phyloP scores from a whole-genome alignment of 2,329 filamentous ascomycete species.

The Chaetomium sp. region DNA sequence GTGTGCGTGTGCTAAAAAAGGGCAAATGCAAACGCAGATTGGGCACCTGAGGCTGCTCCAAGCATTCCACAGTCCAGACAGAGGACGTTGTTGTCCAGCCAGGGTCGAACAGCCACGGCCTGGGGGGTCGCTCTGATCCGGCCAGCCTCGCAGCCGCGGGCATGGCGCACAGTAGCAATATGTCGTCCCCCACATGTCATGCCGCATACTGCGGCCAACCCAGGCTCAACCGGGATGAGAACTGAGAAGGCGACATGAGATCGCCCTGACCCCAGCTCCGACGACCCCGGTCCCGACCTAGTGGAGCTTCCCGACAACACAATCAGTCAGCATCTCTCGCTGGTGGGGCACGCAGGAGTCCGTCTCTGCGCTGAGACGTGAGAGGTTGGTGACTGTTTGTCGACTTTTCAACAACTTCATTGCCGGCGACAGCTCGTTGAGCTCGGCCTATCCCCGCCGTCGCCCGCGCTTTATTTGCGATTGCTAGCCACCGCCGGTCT shows the following conservation, averaged over 20 bases:
- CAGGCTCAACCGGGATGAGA: slow-evolving; percentile 19
- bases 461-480: slow-evolving; percentile 9
- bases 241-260: slow-evolving; percentile 25
- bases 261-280: slow-evolving; percentile 11
- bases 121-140: slow-evolving; percentile 8
- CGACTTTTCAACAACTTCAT: slow-evolving; percentile 27
- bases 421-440: slow-evolving; percentile 32
- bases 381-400: slow-evolving; percentile 23
- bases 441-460: slow-evolving; percentile 10
- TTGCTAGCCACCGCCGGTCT: slow-evolving; percentile 18
- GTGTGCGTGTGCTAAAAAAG: slow-evolving; percentile 25
- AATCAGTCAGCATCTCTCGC: slow-evolving; percentile 10
- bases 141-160: slow-evolving; percentile 18
- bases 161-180: slow-evolving; percentile 10
- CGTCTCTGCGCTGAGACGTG: slow-evolving; percentile 8
- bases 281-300: slow-evolving; percentile 3
- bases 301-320: slow-evolving; percentile 18
- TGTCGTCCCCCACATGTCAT: background rate
- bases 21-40: slow-evolving; percentile 25
- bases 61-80: slow-evolving; percentile 23
- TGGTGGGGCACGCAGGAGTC: slow-evolving; percentile 22
- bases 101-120: slow-evolving; percentile 6
- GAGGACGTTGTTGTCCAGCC: background rate
- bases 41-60: slow-evolving; percentile 26
- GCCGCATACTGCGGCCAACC: slow-evolving; percentile 6